Conservation (phyloP, 2,329 filamentous ascomycete species). For the Penicillium frequentans region DNA sequence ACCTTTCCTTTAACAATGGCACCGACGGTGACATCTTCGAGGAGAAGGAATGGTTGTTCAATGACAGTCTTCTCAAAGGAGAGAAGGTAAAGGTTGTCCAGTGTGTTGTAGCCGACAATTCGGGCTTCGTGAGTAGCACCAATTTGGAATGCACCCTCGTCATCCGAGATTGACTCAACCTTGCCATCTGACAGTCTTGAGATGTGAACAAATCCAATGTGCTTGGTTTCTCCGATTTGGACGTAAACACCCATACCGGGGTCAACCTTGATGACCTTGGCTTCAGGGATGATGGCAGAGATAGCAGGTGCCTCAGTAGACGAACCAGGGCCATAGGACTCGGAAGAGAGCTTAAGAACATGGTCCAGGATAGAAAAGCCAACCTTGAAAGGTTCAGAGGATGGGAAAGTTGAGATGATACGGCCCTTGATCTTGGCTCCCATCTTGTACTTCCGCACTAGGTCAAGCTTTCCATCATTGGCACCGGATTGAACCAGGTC, state of each 20-base stretch:
- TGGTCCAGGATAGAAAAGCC: conserved; percentile 89
- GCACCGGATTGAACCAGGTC: conserved; percentile 86
- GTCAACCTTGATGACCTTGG: conserved; percentile 78
- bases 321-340: conserved; percentile 35
- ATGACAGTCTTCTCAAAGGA: conserved; percentile 81
- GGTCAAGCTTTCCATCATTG: conserved; percentile 66
- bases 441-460: conserved; percentile 76
- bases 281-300: conserved; percentile 74
- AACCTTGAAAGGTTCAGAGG: conserved; percentile 75
- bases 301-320: conserved; percentile 47
- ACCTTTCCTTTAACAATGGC: conserved; percentile 78
- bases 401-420: conserved; percentile 83
- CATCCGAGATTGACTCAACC: conserved; percentile 76
- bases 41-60: conserved; percentile 83
- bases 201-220: conserved; percentile 89
- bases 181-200: conserved; percentile 89
- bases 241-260: conserved; percentile 79
- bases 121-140: conserved; percentile 78
- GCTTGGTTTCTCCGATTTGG: conserved; percentile 63
- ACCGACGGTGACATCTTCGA: conserved; percentile 85
- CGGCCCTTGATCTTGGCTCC: conserved; percentile 83
- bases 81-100: conserved; percentile 83
- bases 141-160: conserved; percentile 73
- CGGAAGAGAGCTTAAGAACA: conserved; percentile 61
- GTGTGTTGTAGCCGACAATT: conserved; percentile 78